Conservation (phyloP, 768 basidiomycete species). For the Suillus discolor region DNA sequence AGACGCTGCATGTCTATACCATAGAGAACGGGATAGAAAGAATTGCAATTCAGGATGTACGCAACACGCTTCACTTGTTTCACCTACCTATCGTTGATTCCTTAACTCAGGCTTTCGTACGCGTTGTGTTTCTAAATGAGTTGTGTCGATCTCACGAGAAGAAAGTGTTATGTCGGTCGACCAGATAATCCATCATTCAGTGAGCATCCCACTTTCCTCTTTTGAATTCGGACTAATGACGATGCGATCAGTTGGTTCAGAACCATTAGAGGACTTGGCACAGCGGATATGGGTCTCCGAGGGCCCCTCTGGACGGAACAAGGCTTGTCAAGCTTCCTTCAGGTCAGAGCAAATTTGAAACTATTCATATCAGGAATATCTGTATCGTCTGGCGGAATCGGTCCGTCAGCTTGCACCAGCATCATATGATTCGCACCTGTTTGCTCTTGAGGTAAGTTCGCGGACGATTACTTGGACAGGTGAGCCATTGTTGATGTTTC, state of each 20-base stretch:
- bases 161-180: slow-evolving; percentile 83
- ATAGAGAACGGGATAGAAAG: slow-evolving; percentile 51
- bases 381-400: slow-evolving; percentile 75
- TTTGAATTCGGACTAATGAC: neutral
- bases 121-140: slow-evolving; percentile 22
- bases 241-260: slow-evolving; percentile 67
- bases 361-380: slow-evolving; percentile 66
- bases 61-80: slow-evolving; percentile 19
- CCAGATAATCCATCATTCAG: slow-evolving; percentile 89
- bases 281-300: slow-evolving; percentile 69
- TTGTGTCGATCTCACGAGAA: neutral
- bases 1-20: slow-evolving; percentile 73
- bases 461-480: neutral
- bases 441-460: slow-evolving; percentile 66
- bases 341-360: neutral
- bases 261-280: slow-evolving; percentile 72
- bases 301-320: slow-evolving; percentile 91
- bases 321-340: slow-evolving; percentile 42
- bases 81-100: neutral
- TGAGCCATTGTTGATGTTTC: neutral
- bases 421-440: slow-evolving; percentile 76
- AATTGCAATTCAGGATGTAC: slow-evolving; percentile 57
- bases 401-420: slow-evolving; percentile 74
- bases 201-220: slow-evolving; percentile 35
- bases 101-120: slow-evolving; percentile 50